Conservation (phyloP, 106 monocot genomes). For the Platanthera guangdongensis region DNA sequence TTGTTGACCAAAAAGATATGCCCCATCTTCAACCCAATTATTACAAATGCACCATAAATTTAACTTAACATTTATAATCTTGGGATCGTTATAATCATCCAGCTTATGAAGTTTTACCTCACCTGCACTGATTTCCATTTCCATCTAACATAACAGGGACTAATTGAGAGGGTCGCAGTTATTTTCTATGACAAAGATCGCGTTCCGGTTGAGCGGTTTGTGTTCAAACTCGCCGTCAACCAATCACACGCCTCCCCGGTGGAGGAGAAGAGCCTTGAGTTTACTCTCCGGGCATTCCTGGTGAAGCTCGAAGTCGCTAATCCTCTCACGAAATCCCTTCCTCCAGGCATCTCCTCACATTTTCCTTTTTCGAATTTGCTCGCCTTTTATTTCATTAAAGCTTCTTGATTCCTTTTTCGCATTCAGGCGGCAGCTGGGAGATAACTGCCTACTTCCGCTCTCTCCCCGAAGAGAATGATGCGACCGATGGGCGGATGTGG, state of each 20-base stretch:
- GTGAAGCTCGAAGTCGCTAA: slow-evolving; percentile 69
- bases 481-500: slow-evolving; percentile 49
- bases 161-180: slow-evolving; percentile 78
- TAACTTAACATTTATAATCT: no score
- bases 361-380: background rate
- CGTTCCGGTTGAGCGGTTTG: slow-evolving; percentile 77
- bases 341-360: slow-evolving; percentile 34
- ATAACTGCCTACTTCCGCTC: slow-evolving; percentile 67
- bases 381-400: background rate
- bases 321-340: slow-evolving; percentile 59
- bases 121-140: no score
- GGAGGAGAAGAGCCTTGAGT: slow-evolving; percentile 56
- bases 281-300: slow-evolving; percentile 76
- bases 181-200: slow-evolving; percentile 66
- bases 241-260: slow-evolving; percentile 48
- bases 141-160: slow-evolving; percentile 33
- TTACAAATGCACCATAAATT: no score
- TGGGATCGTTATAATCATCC: no score
- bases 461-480: slow-evolving; percentile 46
- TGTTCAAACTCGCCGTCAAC: slow-evolving; percentile 68
- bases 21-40: no score
- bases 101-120: no score
- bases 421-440: slow-evolving; percentile 72
- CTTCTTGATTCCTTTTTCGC: background rate
- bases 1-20: no score